Percentiles rank a stretch among this genome's conserved stretches.
Conservation (phyloP, 495 filamentous ascomycete species). For the Cetradonia linearis region DNA sequence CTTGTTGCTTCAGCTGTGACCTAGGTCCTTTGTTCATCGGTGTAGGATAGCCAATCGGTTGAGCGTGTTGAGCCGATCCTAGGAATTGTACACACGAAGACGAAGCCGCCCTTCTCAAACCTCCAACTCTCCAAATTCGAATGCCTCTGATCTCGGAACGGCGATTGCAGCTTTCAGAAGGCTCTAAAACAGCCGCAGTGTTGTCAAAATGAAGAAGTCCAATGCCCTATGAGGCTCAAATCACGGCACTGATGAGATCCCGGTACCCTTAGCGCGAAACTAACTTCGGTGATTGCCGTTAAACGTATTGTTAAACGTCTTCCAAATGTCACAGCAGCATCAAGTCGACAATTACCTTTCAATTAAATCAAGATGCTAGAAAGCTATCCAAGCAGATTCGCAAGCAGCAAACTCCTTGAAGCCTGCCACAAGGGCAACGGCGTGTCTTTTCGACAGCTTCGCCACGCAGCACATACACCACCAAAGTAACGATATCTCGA, state of each 20-base stretch:
- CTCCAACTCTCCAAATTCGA: background rate
- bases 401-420: background rate
- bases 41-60: constrained; percentile 8
- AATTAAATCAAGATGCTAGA: background rate
- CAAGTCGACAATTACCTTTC: background rate
- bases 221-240: constrained; percentile 13
- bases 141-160: background rate
- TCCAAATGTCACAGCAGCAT: background rate
- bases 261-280: constrained; percentile 2
- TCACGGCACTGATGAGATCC: constrained; percentile 2
- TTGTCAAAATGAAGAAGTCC: background rate
- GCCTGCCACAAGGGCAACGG: background rate
- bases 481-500: background rate
- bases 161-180: background rate
- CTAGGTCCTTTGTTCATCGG: constrained; percentile 1
- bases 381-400: background rate
- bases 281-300: constrained; percentile 5
- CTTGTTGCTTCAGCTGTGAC: background rate
- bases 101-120: background rate
- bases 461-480: background rate
- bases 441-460: background rate
- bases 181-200: background rate
- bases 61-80: constrained; percentile 3
- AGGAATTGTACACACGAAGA: background rate
- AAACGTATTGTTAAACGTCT: background rate